Evolutionary conservation across 495 filamentous ascomycete genomes (phyloP).

Genomic region (Cladorrhinum samala): DNA sequence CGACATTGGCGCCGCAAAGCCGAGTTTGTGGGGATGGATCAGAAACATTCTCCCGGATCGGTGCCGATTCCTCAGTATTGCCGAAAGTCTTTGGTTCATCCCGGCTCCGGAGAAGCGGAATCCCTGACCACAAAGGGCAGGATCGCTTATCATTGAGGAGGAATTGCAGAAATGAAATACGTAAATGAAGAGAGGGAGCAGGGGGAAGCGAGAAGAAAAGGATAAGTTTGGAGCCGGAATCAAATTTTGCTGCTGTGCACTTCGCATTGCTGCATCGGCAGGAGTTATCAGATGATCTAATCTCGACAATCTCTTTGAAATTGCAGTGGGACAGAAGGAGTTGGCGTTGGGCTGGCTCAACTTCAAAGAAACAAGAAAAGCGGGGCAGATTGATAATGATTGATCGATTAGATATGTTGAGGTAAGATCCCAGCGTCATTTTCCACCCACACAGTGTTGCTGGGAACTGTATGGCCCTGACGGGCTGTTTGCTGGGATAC

Average conservation of each 20-base stretch:
- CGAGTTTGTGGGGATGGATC: too few relatives aligned
- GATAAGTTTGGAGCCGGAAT: too few relatives aligned
- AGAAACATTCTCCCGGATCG: neutral
- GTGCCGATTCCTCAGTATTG: neutral
- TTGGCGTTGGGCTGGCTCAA: neutral
- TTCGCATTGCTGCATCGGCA: too few relatives aligned
- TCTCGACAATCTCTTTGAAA: conserved; percentile 11
- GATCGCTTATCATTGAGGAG: too few relatives aligned
- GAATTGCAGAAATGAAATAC: too few relatives aligned
- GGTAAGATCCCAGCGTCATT: conserved; percentile 10
- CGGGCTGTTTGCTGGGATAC: neutral
- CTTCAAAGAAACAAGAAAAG: neutral
- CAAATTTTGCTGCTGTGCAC: too few relatives aligned
- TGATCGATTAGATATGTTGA: conserved; percentile 26
- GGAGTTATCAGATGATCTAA: conserved; percentile 17
- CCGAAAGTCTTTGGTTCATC: neutral
- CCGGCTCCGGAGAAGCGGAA: neutral
- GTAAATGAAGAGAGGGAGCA: too few relatives aligned
- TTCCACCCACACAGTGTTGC: conserved; percentile 1
- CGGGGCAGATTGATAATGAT: conserved; percentile 31
- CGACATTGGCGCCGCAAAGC: too few relatives aligned
- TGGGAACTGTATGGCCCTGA: conserved; percentile 2
- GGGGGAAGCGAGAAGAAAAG: too few relatives aligned
- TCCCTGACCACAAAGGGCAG: neutral
- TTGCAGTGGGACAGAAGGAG: neutral